Conservation (phyloP, 768 basidiomycete genomes). For the Butyriboletus loyo region DNA sequence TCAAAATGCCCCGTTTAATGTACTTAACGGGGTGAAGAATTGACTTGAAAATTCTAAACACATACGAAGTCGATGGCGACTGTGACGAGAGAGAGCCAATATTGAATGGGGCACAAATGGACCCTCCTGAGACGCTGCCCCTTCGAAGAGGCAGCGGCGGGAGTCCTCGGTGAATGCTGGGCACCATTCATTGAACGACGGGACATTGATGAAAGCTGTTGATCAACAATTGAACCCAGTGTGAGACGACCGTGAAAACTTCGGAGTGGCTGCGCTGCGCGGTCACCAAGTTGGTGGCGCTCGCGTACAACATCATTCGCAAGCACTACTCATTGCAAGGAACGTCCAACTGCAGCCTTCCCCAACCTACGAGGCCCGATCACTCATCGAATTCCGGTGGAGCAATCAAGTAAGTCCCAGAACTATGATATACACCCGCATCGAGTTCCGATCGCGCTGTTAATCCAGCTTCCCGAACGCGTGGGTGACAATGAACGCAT, state of each 20-base stretch:
- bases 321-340: background rate
- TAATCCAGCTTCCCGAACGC: constrained; percentile 9
- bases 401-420: constrained; percentile 13
- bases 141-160: background rate
- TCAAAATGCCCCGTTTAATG: background rate
- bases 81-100: background rate
- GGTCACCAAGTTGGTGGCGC: background rate
- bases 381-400: background rate
- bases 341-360: background rate
- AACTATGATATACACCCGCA: background rate
- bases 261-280: background rate
- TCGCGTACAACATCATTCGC: background rate
- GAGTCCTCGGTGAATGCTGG: background rate
- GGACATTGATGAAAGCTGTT: background rate
- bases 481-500: constrained; percentile 6
- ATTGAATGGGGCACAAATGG: background rate
- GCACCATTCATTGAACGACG: no score
- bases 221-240: background rate
- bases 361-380: background rate
- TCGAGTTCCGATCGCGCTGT: background rate
- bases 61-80: background rate
- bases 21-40: background rate
- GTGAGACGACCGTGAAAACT: background rate
- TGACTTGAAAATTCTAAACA: background rate
- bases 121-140: background rate